phyloP scores from a whole-genome alignment of 768 basidiomycete species.

The Podaxis sp. region DNA sequence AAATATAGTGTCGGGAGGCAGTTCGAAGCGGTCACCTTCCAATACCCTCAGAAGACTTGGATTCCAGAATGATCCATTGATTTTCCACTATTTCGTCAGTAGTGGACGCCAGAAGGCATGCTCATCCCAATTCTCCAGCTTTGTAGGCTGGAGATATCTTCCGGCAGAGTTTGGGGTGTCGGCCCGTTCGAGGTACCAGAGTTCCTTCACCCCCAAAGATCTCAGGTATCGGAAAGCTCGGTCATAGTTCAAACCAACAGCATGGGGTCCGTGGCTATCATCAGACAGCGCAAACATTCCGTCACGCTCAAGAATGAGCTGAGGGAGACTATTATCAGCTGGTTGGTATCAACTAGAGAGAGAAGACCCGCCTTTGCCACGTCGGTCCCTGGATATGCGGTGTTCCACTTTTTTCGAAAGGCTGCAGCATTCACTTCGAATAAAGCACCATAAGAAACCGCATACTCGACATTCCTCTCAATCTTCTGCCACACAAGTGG shows the following conservation, averaged over 20 bases:
- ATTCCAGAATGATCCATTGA: too few relatives aligned
- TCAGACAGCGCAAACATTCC: constrained; percentile 89
- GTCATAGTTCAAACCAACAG: constrained; percentile 84
- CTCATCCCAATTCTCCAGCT: constrained; percentile 49
- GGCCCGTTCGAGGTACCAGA: constrained; percentile 56
- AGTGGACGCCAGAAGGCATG: constrained; percentile 56
- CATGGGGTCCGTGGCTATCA: constrained; percentile 89
- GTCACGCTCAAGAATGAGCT: constrained; percentile 67
- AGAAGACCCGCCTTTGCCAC: constrained; percentile 55
- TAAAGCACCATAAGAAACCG: constrained; percentile 77
- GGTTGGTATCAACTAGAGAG: not conserved
- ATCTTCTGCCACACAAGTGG: constrained; percentile 60
- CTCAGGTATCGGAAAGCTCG: constrained; percentile 62
- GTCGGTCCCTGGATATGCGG: constrained; percentile 79
- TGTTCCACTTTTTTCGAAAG: constrained; percentile 85
- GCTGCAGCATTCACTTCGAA: constrained; percentile 95
- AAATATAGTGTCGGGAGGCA: too few relatives aligned
- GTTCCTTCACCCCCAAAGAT: constrained; percentile 50
- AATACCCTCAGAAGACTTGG: too few relatives aligned
- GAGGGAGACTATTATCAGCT: not conserved
- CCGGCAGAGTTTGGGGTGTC: constrained; percentile 40
- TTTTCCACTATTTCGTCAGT: not conserved
- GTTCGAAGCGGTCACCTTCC: too few relatives aligned
- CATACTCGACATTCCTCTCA: constrained; percentile 70
- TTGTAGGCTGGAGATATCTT: constrained; percentile 38